Conservation (phyloP, 2,329 filamentous ascomycete species). For the Alternaria panax region DNA sequence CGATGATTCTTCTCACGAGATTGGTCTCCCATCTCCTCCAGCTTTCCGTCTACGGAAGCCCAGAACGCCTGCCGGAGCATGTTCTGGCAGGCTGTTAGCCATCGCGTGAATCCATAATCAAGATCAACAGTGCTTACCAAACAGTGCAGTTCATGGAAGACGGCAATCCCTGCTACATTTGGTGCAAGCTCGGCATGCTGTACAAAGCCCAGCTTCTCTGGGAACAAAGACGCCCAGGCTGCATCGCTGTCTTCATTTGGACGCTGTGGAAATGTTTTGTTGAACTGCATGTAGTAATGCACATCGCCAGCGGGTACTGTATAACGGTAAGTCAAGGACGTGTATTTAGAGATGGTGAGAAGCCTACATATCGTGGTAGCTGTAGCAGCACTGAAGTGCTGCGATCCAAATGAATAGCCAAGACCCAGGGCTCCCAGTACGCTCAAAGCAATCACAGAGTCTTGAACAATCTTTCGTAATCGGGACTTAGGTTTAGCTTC, state of each 20-base stretch:
- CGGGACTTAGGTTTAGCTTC: neutral
- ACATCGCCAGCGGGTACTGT: neutral
- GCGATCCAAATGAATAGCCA: neutral
- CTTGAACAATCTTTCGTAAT: neutral
- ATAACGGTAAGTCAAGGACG: too few species aligned
- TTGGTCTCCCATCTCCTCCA: neutral
- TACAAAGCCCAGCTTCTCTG: neutral
- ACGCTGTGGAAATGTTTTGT: neutral
- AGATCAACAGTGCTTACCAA: neutral
- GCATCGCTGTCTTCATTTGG: neutral
- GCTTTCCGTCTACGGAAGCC: neutral
- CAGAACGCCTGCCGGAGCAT: neutral
- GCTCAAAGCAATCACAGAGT: neutral
- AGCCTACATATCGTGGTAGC: neutral
- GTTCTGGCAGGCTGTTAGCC: neutral
- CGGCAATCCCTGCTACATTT: neutral
- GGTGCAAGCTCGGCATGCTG: neutral
- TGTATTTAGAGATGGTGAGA: too few species aligned
- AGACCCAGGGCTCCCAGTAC: neutral
- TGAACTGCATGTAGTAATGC: slow-evolving; percentile 5
- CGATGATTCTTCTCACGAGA: neutral
- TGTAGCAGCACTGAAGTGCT: too few species aligned
- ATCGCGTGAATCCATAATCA: neutral
- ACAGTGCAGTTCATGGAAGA: slow-evolving; percentile 1
- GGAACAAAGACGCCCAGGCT: neutral